Percentiles rank a stretch among this genome's conserved stretches.
Conservation (phyloP, 1,284 basidiomycete genomes). For the Ganoderma lingzhi region DNA sequence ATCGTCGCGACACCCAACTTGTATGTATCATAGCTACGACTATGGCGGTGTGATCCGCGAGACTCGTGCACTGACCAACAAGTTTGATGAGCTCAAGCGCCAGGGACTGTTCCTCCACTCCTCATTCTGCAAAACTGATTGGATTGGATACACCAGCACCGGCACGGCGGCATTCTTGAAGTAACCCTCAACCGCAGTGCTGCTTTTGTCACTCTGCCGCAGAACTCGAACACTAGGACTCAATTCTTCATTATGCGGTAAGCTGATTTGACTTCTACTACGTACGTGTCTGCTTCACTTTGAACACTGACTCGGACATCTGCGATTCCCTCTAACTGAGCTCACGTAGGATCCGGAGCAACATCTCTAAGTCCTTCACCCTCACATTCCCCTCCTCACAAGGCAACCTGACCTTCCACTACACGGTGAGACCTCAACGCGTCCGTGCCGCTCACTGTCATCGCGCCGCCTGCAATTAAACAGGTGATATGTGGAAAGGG, state of each 20-base stretch:
- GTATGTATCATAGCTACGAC: slow-evolving; percentile 59
- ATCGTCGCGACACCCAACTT: slow-evolving; percentile 46
- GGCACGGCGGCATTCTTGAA: slow-evolving; percentile 52
- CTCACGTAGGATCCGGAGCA: slow-evolving; percentile 51
- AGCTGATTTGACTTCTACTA: slow-evolving; percentile 68
- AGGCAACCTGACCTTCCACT: slow-evolving; percentile 62
- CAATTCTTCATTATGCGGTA: slow-evolving; percentile 80
- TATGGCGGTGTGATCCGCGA: slow-evolving; percentile 75
- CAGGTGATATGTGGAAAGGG: slow-evolving; percentile 79
- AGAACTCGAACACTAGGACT: slow-evolving; percentile 69
- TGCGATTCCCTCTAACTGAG: not conserved
- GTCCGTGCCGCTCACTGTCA: slow-evolving; percentile 74
- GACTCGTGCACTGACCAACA: slow-evolving; percentile 70
- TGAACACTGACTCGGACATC: not conserved
- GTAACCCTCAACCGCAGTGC: slow-evolving; percentile 54
- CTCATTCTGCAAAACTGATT: slow-evolving; percentile 81
- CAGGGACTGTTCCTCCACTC: slow-evolving; percentile 80
- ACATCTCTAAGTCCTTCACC: slow-evolving; percentile 58
- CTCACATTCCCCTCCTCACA: slow-evolving; percentile 61
- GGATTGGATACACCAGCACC: slow-evolving; percentile 66
- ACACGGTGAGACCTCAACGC: slow-evolving; percentile 61
- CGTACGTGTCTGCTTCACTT: slow-evolving; percentile 49
- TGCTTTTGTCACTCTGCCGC: slow-evolving; percentile 67
- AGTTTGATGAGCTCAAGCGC: slow-evolving; percentile 78
- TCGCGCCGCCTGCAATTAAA: slow-evolving; percentile 59